A percentile compares a stretch with the other conserved stretches of the same genome.
phyloP scores from a whole-genome alignment of 768 basidiomycete species.

The Strobilomyces confusus region DNA sequence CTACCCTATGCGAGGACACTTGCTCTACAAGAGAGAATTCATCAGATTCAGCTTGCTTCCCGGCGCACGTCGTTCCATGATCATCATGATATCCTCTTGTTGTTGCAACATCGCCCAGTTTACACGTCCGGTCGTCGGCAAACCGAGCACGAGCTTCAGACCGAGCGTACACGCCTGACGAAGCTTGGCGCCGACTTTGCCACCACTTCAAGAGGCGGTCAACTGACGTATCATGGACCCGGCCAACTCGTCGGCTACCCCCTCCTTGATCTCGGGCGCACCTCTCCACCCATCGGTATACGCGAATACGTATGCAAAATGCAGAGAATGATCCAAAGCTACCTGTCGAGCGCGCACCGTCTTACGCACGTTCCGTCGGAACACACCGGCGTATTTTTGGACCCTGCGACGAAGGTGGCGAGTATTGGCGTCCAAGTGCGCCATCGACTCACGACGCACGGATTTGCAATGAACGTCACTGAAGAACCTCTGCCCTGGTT shows the following conservation, averaged over 20 bases:
- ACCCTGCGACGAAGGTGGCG: conserved; percentile 77
- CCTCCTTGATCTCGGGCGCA: conserved; percentile 81
- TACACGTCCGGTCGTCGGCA: conserved; percentile 95
- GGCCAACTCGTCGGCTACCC: conserved; percentile 97
- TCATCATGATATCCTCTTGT: conserved; percentile 61
- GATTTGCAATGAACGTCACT: conserved; percentile 90
- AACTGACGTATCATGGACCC: conserved; percentile 96
- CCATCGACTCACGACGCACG: conserved; percentile 91
- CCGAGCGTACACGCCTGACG: conserved; percentile 63
- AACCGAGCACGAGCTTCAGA: conserved; percentile 50
- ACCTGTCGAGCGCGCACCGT: conserved; percentile 59
- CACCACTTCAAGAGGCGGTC: conserved; percentile 78
- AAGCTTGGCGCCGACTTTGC: conserved; percentile 85
- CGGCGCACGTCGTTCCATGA: conserved; percentile 45
- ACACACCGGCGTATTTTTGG: conserved; percentile 88
- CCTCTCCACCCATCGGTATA: conserved; percentile 64
- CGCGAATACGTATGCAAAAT: conserved; percentile 84
- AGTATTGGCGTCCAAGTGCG: conserved; percentile 97
- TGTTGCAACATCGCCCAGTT: conserved; percentile 89
- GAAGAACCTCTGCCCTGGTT: conserved; percentile 83
- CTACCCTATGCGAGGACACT: conserved; percentile 71
- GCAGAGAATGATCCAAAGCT: conserved; percentile 63
- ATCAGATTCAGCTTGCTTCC: conserved; percentile 57
- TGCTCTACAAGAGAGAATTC: conserved; percentile 65
- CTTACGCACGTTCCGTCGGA: conserved; percentile 58